Conservation (phyloP, 257 asterid species). For the Solanum clarkiae region DNA sequence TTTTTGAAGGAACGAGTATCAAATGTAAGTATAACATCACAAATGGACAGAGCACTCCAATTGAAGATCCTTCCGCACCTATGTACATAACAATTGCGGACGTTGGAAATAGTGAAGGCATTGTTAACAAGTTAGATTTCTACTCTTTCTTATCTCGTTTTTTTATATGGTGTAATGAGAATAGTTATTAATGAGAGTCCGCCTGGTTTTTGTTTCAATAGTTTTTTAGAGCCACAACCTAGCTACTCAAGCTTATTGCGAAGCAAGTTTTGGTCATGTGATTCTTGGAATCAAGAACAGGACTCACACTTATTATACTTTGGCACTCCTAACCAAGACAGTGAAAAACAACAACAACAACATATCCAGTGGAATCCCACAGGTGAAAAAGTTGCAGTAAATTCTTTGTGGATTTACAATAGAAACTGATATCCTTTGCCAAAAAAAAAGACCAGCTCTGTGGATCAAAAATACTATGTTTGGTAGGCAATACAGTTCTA, state of each 20-base stretch:
- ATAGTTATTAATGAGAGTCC: background rate
- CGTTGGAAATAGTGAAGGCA: slow-evolving; percentile 34
- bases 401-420: slow-evolving; percentile 36
- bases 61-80: slow-evolving; percentile 31
- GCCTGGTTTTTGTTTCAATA: slow-evolving; percentile 1
- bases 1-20: slow-evolving; percentile 27
- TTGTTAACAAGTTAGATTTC: slow-evolving; percentile 17
- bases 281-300: slow-evolving; percentile 39
- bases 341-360: background rate
- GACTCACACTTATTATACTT: slow-evolving; percentile 27
- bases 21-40: slow-evolving; percentile 33
- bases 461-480: background rate
- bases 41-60: slow-evolving; percentile 27
- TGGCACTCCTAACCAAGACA: slow-evolving; percentile 50
- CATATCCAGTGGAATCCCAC: no score
- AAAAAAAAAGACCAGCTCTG: slow-evolving; percentile 7
- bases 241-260: slow-evolving; percentile 34
- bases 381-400: slow-evolving; percentile 6
- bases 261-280: slow-evolving; percentile 48
- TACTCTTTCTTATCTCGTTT: background rate
- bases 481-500: background rate
- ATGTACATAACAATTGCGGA: slow-evolving; percentile 44
- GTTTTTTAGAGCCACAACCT: slow-evolving; percentile 32
- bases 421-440: slow-evolving; percentile 25
- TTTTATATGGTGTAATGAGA: background rate